Base-by-base conservation (phyloP, 1,284 basidiomycete genomes). In the Tilletia horrida region DNA sequence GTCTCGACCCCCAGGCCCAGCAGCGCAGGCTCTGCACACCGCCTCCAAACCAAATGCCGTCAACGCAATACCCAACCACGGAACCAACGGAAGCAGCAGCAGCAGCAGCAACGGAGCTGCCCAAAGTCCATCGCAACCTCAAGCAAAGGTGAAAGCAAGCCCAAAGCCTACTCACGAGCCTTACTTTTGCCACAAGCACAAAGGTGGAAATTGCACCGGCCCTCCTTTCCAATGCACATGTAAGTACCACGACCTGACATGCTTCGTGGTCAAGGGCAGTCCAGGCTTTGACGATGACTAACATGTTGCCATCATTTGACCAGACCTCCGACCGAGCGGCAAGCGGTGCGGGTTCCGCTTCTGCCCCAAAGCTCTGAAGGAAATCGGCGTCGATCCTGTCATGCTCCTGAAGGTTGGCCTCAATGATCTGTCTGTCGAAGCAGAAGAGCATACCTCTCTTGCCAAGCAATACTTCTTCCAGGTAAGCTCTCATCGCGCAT, bases 321-420 rank as follows among this genome's bases (percentile, higher is more conserved):
- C 45, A 59, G 55, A 35, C 9, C 55, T 59, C 31, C 55, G 55
- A 16, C 55, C 55, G 31, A 59, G 55, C 31, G 55, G 55, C 18
- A 59, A 59, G 55, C 55, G 55, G 3, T 59, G 55, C n/a, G 55
- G 55, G 3, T 59, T 59, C 21, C 55, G 55, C 31, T 59, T 59
- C 31, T 59, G 55, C 29, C 11, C 29, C 23, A 59, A 25, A 9
- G 27, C 25, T n/a, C 27, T 59, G 11, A 59, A 29, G 27, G 55
- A 59, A 27, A 59, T 59, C 4, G 55, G 55, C 27, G 27, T 59
- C 55, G 55, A 59, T n/a, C 55, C 55, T 9, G 25, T 16, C 27
- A 59, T 59, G 55, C 25, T 59, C 27, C 29, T 59, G 13, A 59
- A 40, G 29, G 31, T 59, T 18, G 55, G 55, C 55, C 55, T 31